Conservation (phyloP, 2,329 filamentous ascomycete genomes). For the Fusarium armeniacum region DNA sequence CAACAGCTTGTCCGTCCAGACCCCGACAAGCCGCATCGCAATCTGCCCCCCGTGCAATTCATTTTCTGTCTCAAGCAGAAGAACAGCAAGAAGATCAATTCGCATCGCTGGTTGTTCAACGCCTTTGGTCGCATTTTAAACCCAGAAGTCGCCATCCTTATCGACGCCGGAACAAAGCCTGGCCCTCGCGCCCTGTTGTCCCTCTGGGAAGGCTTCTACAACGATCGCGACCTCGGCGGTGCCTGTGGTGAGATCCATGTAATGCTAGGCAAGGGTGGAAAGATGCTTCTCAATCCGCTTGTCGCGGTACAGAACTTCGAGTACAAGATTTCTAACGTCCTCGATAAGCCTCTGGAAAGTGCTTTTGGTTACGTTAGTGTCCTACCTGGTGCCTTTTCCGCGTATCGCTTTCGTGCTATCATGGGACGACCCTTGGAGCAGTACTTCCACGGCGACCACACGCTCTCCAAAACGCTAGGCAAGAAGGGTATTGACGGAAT, state of each 20-base stretch:
- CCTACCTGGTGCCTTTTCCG: slow-evolving; percentile 46
- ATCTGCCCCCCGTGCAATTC: slow-evolving; percentile 46
- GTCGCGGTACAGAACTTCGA: slow-evolving; percentile 48
- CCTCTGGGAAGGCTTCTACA: slow-evolving; percentile 47
- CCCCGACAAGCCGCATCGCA: slow-evolving; percentile 37
- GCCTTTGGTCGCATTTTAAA: slow-evolving; percentile 47
- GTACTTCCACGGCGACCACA: slow-evolving; percentile 48
- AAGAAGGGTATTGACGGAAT: slow-evolving; percentile 49
- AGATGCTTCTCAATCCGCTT: slow-evolving; percentile 45
- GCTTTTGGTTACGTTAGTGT: slow-evolving; percentile 48
- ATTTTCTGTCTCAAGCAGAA: slow-evolving; percentile 50
- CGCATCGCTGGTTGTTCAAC: slow-evolving; percentile 49
- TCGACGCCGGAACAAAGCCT: slow-evolving; percentile 47
- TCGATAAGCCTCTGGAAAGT: slow-evolving; percentile 47
- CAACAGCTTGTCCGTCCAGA: slow-evolving; percentile 48
- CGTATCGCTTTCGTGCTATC: slow-evolving; percentile 46
- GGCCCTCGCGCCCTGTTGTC: slow-evolving; percentile 44
- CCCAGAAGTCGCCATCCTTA: slow-evolving; percentile 47
- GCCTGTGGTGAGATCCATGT: slow-evolving; percentile 48
- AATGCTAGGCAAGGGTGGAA: slow-evolving; percentile 45
- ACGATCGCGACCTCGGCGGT: slow-evolving; percentile 45
- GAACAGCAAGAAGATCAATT: slow-evolving; percentile 50
- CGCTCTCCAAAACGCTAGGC: slow-evolving; percentile 45
- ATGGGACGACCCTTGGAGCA: slow-evolving; percentile 47
- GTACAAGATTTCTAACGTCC: slow-evolving; percentile 48